Evolutionary conservation across 331 rosid species (phyloP), one percentile per base, ranked within the genome.

Genomic region (Rhamnella rubrinervis): DNA sequence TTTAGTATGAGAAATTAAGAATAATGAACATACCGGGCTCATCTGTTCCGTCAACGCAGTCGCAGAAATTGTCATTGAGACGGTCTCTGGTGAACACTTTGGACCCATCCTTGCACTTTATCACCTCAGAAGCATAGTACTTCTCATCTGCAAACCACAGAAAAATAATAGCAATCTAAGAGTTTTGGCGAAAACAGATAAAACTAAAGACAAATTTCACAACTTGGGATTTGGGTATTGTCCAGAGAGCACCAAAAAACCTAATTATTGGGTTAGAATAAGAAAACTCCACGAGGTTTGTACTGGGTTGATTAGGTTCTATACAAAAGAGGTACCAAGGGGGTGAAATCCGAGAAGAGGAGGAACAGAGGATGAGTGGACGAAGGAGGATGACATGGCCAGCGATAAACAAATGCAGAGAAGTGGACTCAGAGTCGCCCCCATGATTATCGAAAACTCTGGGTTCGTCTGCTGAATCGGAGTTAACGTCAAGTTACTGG

Each of bases 21-120:
- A 18, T 19, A 63, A 68, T n/a, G 23, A 23, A 23, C 9, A 35
- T 78, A 90, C 97, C 98, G 9, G 95, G 97, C 71, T 93, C 98
- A 77, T 93, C 96, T 12, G 98, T 90, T 35, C 96, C 97, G 80
- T 93, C 97, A 47, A 75, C 61, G 75, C 98, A 93, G 61, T 90
- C 98, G 18, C 97, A 93, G 81, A 78, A 90, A 75, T 93, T 41
- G 65, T 88, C 97, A 47, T 93, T 90, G 67, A 93, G 89, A 66
- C 95, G 97, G 63, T 88, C 85, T 73, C 86, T 80, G 67, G 78
- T 66, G 83, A 93, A 87, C 14, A 86, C 86, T 77, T 85, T 88
- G 51, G 89, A 84, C 38, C 85, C 83, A 64, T 88, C 96, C 87
- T 68, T 93, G 85, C 98, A 93, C 61, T 76, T 74, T 71, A 93